A percentile compares a stretch with the other conserved stretches of the same genome.
phyloP scores from a whole-genome alignment of 139 green algal species.

The Chlamydomonas eustigma region DNA sequence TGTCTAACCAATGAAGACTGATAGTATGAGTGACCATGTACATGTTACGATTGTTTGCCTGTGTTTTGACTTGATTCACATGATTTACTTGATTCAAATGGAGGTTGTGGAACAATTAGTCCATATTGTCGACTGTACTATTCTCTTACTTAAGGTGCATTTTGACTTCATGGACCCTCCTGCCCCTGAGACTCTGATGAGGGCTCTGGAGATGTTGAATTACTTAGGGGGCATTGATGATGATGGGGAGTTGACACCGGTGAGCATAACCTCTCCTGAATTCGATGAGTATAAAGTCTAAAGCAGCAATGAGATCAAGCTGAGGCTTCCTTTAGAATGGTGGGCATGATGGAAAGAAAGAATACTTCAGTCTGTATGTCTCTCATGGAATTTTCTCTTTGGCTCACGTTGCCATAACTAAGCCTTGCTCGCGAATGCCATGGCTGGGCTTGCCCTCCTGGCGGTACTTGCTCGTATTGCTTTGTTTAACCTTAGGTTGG shows the following conservation, averaged over 20 bases:
- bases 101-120: too few relatives aligned
- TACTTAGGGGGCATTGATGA: constrained; percentile 98
- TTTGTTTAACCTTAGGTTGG: constrained; percentile 57
- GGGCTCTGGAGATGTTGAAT: constrained; percentile 98
- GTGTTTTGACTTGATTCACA: too few relatives aligned
- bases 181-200: constrained; percentile 98
- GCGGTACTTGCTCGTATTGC: neutral
- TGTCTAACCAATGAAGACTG: constrained; percentile 15
- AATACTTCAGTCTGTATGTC: neutral
- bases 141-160: constrained; percentile 69
- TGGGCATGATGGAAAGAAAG: too few relatives aligned
- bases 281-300: too few relatives aligned
- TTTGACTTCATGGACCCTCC: constrained; percentile 99
- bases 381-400: neutral
- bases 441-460: neutral
- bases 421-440: neutral
- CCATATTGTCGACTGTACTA: too few relatives aligned
- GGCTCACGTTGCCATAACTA: neutral
- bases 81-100: too few relatives aligned
- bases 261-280: constrained; percentile 22
- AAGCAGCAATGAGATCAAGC: too few relatives aligned
- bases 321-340: too few relatives aligned
- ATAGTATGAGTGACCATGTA: constrained; percentile 6
- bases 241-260: constrained; percentile 90
- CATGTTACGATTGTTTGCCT: too few relatives aligned